Evolutionary conservation across 1,284 basidiomycete genomes (phyloP), one percentile per base, ranked within the genome.

Genomic region (Trichosporon faecale): DNA sequence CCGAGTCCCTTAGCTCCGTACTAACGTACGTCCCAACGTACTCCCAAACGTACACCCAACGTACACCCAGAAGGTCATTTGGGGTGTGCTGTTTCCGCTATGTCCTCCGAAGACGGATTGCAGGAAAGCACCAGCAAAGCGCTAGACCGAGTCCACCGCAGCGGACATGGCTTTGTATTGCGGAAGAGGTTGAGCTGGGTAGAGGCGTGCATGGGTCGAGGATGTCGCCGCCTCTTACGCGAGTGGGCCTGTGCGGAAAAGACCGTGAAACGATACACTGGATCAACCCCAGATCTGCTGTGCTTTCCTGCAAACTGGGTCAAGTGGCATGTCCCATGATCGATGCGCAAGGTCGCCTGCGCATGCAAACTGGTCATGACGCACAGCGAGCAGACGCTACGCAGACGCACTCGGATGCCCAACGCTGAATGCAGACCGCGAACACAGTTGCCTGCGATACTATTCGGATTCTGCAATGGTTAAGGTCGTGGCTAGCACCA

Each of bases 401-500:
- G 18, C 40, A 18, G 18, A 44, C 18, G 40, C 40, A 33, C 5
- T 9, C 33, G 33, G 33, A 33, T 9, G 33, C 33, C 5, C 33
- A 9, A 33, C 33, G 33, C 33, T 9, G 33, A 33, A 33, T 33
- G 33, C 33, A 33, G 33, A 33, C 33, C 33, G 33, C 33, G 33
- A 5, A 44, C 12, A 3, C 3, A 44, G 40, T 14, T 14, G 16
- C n/a, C n/a, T n/a, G n/a, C n/a, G n/a, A n/a, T 46, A 9, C 11
- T 52, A 52, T 52, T 25, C 49, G 21, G 49, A 11, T n/a, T 52
- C 7, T 52, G 16, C 23, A 52, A 44, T 18, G n/a, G 40, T 52
- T 52, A 52, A 25, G 49, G n/a, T 52, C 49, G 49, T 52, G 49
- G 49, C 49, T 52, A 52, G 49, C 49, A 52, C 49, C 49, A 52